Evolutionary conservation across 148 eudicot genomes (phyloP).

Genomic region (Talinum fruticosum): DNA sequence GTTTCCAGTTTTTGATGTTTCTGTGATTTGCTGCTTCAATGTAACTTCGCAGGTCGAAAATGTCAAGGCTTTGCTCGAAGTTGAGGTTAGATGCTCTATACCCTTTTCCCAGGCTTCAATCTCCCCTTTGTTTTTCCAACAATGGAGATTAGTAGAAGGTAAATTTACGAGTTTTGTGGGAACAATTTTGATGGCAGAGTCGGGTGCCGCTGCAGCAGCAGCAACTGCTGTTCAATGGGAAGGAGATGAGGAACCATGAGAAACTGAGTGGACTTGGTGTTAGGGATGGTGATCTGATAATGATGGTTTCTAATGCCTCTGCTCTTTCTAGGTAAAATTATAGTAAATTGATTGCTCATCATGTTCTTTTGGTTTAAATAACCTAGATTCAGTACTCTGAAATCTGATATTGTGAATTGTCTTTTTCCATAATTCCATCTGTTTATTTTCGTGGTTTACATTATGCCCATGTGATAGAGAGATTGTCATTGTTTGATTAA

Average conservation of each 20-base stretch:
- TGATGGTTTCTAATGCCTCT: constrained; percentile 68
- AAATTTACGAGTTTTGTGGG: neutral
- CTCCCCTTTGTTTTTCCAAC: neutral
- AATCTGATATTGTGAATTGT: neutral
- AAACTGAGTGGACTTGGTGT: constrained; percentile 77
- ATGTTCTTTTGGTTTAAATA: neutral
- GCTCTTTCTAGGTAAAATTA: constrained; percentile 26
- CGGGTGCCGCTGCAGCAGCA: constrained; percentile 77
- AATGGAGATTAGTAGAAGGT: neutral
- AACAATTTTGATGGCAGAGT: constrained; percentile 41
- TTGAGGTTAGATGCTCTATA: constrained; percentile 50
- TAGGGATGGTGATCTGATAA: constrained; percentile 83
- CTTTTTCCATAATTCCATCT: neutral
- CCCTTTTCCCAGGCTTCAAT: neutral
- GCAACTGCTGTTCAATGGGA: constrained; percentile 77
- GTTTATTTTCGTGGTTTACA: neutral
- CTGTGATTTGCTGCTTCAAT: constrained; percentile 1
- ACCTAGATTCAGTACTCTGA: neutral
- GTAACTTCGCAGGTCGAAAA: constrained; percentile 72
- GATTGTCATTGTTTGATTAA: neutral
- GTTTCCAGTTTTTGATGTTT: constrained; percentile 7
- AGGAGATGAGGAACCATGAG: constrained; percentile 80
- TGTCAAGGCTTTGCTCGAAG: constrained; percentile 93
- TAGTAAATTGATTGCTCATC: neutral
- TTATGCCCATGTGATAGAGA: neutral